phyloP scores from a whole-genome alignment of 495 filamentous ascomycete genomes.

The Talaromyces liani region DNA sequence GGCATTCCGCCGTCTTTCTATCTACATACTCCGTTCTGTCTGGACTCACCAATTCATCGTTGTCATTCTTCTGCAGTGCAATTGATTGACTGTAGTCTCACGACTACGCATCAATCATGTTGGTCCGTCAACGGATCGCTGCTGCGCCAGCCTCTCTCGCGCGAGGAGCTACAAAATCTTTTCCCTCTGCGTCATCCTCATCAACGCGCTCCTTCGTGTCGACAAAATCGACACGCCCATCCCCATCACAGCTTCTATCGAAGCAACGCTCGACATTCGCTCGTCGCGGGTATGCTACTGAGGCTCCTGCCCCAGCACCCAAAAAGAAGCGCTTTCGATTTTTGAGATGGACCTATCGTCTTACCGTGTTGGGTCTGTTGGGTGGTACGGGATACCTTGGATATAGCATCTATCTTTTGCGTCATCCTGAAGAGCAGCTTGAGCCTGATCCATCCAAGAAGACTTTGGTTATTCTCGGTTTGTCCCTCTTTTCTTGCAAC shows the following conservation, averaged over 20 bases:
- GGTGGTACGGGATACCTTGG: constrained; percentile 61
- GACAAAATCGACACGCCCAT: background rate
- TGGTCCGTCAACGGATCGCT: constrained; percentile 4
- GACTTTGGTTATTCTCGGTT: constrained; percentile 92
- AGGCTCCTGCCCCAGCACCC: constrained; percentile 27
- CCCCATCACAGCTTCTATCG: constrained; percentile 19
- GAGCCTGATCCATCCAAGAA: constrained; percentile 86
- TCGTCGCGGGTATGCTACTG: constrained; percentile 37
- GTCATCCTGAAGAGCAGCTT: constrained; percentile 74
- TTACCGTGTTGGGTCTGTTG: constrained; percentile 62
- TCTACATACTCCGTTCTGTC: background rate
- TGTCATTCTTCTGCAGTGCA: background rate
- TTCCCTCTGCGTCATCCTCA: constrained; percentile 19
- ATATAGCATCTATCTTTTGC: constrained; percentile 73
- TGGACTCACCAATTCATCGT: too few relatives aligned
- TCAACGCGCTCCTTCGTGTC: constrained; percentile 10
- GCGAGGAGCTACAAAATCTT: constrained; percentile 19
- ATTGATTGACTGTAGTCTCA: constrained; percentile 27
- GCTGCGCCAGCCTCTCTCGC: constrained; percentile 19
- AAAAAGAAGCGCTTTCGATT: constrained; percentile 41
- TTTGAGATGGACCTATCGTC: constrained; percentile 67
- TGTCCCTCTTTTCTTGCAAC: background rate
- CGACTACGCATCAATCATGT: constrained; percentile 21
- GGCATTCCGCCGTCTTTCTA: background rate
- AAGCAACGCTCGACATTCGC: constrained; percentile 5